Base-by-base conservation (phyloP, 768 basidiomycete species). In the Kwoniella dejecticola region DNA sequence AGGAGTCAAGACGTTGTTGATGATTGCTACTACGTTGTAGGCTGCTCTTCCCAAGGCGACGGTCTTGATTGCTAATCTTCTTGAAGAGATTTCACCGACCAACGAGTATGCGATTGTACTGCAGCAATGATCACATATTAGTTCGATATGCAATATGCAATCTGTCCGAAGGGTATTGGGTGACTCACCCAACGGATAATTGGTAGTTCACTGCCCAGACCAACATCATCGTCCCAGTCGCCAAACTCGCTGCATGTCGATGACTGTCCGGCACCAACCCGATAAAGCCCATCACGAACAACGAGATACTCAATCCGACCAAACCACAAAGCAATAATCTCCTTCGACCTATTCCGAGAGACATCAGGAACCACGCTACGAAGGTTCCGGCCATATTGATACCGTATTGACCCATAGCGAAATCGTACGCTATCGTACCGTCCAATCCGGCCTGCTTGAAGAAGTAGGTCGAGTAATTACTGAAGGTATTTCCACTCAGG, bases 171-270 rank as follows among this genome's bases (percentile, higher is more conserved):
- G n/a, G n/a, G n/a, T n/a, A n/a, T n/a, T n/a, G n/a, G 21, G 29
- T 12, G 8, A 69, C 68, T 66, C 33, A 69, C 68, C 78, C 78
- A 45, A 79, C 72, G 7, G 77, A 67, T 33, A 67, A 49, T 52
- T 79, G 74, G 64, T 79, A 80, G 40, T 73, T 67, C 48, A 78
- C 67, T 45, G 79, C 79, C 68, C 80, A 78, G 40, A 75, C 69
- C 38, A 81, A 60, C 57, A 81, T 72, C 10, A 80, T 62, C 15
- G 64, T 58, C 0, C 81, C 81, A 2, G 77, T 72, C 0, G 72
- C 80, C 65, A 74, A 29, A 36, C 52, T 52, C 17, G 59, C 52
- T 1, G 64, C 57, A 17, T 64, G 42, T 31, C 41, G 52, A 13
- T 70, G 53, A 26, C 50, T 41, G 4, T 65, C 68, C 4, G 68